These are phyloP conservation scores for Dimocarpus longan DNA, from an alignment of 345 rosid genomes.

Conservation along the genomic window DNA sequence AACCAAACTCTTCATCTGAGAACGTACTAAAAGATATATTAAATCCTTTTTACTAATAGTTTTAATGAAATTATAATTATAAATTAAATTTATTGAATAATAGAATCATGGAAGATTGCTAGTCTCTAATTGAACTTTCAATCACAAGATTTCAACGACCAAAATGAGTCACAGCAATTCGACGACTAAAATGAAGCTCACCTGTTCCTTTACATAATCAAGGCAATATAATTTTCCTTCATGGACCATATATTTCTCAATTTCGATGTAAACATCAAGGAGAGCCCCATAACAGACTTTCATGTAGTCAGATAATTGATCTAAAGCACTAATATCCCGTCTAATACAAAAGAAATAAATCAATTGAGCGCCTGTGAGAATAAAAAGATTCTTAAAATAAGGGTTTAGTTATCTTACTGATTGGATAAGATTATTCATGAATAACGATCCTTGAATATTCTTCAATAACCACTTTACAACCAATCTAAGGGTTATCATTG, in stretches of 20 bases:
- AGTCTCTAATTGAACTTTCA: too few species aligned
- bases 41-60: too few species aligned
- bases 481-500: too few species aligned
- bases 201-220: conserved; percentile 31
- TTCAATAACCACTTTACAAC: too few species aligned
- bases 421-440: too few species aligned
- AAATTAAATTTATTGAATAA: too few species aligned
- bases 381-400: too few species aligned
- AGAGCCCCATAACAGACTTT: neutral
- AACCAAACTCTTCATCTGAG: conserved; percentile 29
- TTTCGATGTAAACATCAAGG: neutral
- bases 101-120: too few species aligned
- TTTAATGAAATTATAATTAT: neutral
- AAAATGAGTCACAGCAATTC: neutral
- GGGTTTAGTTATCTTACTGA: too few species aligned
- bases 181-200: neutral
- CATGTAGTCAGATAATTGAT: conserved; percentile 5
- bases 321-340: neutral
- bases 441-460: too few species aligned
- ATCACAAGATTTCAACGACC: too few species aligned
- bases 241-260: neutral
- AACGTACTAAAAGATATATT: neutral
- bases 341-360: neutral
- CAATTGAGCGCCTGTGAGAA: too few species aligned
- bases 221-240: neutral